A percentile compares a stretch with the other conserved stretches of the same genome.
Conservation (phyloP, 495 filamentous ascomycete species). For the Tetracladium marchalianum region DNA sequence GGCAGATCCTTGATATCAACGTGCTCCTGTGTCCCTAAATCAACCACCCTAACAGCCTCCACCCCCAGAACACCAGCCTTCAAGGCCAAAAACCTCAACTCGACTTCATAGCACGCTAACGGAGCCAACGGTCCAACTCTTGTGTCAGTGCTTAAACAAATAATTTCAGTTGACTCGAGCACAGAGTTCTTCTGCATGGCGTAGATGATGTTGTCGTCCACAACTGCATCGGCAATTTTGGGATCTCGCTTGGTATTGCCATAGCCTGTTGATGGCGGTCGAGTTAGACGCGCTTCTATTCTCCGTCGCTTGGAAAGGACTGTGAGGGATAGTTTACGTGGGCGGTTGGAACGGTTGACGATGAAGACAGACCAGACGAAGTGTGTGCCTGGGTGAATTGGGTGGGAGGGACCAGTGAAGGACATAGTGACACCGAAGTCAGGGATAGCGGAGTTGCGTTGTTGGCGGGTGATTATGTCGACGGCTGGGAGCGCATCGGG, state of each 20-base stretch:
- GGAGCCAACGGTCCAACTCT: slow-evolving; percentile 70
- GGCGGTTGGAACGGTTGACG: slow-evolving; percentile 56
- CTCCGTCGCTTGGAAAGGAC: slow-evolving; percentile 69
- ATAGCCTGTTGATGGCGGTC: slow-evolving; percentile 38
- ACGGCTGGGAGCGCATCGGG: slow-evolving; percentile 44
- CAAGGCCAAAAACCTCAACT: slow-evolving; percentile 72
- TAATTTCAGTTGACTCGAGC: slow-evolving; percentile 62
- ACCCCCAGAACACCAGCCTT: slow-evolving; percentile 63
- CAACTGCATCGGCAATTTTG: slow-evolving; percentile 58
- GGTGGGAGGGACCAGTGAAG: slow-evolving; percentile 48
- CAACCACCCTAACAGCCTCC: slow-evolving; percentile 73
- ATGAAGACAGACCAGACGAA: slow-evolving; percentile 87
- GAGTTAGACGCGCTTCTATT: slow-evolving; percentile 49
- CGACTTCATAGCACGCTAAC: slow-evolving; percentile 68
- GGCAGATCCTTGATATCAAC: slow-evolving; percentile 77
- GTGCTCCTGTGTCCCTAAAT: slow-evolving; percentile 70
- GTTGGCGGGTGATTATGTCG: slow-evolving; percentile 34
- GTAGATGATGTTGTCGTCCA: slow-evolving; percentile 78
- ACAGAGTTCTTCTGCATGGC: slow-evolving; percentile 67
- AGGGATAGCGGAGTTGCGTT: slow-evolving; percentile 36
- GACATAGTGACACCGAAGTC: slow-evolving; percentile 71
- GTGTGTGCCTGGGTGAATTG: slow-evolving; percentile 57
- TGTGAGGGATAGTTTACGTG: slow-evolving; percentile 72
- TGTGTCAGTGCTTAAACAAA: slow-evolving; percentile 76
- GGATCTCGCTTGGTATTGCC: slow-evolving; percentile 26